Evolutionary conservation across 108 stramenopile genomes (phyloP), one percentile per base, ranked within the genome.

Genomic region (Epithemia pelagica): DNA sequence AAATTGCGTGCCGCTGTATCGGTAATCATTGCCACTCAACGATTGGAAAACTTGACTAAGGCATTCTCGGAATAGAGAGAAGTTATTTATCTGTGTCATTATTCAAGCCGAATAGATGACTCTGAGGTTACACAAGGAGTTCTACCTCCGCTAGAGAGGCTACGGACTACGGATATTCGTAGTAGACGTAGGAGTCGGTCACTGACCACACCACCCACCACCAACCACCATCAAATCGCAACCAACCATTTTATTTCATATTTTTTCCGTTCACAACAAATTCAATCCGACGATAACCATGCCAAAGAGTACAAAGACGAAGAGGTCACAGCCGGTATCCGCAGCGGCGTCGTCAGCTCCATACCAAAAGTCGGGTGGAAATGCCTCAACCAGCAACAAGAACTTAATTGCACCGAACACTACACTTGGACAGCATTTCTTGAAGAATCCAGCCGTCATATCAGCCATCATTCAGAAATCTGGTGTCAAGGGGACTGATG

Each of bases 381-480:
- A n/a, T n/a, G 62, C 33, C n/a, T 31, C n/a, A n/a, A 63, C 33
- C 33, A 30, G 21, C 59, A 30, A 61, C 8, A 67, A 63, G 46
- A 94, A 94, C 73, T 76, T 94, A 0, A 85, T 94, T 64, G 77
- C 89, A 22, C 88, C 92, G 60, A 97, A 97, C 73, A 98, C 92
- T 1, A 76, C 79, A 1, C 82, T 97, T 28, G 99, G 99, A 29
- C 98, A 99, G 85, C 95, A 99, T 72, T 99, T 99, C 65, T 83
- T 98, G 62, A 98, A 99, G 75, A 99, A 99, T 77, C 99, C 99
- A n/a, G 95, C 96, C 29, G 93, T 99, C 7, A 97, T 99, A 21
- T 84, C 95, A 27, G 81, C 93, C 25, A 99, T 99, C 58, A 91
- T 98, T n/a, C 84, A 94, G 52, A 93, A 95, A 58, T 82, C 97